These are phyloP conservation scores for Penicillium nucicola DNA, from an alignment of 495 filamentous ascomycete species.

Conservation along the genomic window DNA sequence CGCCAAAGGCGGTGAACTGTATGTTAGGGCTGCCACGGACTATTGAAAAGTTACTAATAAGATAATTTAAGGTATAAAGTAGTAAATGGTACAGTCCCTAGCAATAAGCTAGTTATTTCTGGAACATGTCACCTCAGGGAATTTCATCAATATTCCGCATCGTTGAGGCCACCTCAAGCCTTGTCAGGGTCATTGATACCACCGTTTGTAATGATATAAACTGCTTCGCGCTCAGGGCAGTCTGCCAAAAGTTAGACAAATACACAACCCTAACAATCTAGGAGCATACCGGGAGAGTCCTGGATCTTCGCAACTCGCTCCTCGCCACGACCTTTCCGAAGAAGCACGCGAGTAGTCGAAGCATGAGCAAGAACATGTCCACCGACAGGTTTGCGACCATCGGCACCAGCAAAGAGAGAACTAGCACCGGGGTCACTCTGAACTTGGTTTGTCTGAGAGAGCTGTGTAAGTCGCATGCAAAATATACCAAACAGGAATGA, in stretches of 20 bases:
- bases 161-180: conserved; percentile 15
- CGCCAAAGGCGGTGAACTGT: conserved; percentile 9
- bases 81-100: not conserved
- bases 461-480: not conserved
- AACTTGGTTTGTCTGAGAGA: conserved; percentile 69
- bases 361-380: conserved; percentile 81
- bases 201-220: conserved; percentile 76
- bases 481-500: too few relatives aligned
- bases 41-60: conserved; percentile 74
- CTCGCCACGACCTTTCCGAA: conserved; percentile 75
- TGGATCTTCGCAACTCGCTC: conserved; percentile 79
- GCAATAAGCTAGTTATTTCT: not conserved
- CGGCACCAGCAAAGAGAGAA: conserved; percentile 74
- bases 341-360: conserved; percentile 68
- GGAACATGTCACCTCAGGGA: not conserved
- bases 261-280: not conserved
- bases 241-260: conserved; percentile 38
- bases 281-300: conserved; percentile 63
- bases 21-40: conserved; percentile 38
- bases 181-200: conserved; percentile 74
- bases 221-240: conserved; percentile 73
- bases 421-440: conserved; percentile 78
- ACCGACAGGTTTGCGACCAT: conserved; percentile 72
- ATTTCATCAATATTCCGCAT: not conserved
- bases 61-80: conserved; percentile 47